phyloP scores from a whole-genome alignment of 352 stramenopile species.

The Phytopythium delawarense region DNA sequence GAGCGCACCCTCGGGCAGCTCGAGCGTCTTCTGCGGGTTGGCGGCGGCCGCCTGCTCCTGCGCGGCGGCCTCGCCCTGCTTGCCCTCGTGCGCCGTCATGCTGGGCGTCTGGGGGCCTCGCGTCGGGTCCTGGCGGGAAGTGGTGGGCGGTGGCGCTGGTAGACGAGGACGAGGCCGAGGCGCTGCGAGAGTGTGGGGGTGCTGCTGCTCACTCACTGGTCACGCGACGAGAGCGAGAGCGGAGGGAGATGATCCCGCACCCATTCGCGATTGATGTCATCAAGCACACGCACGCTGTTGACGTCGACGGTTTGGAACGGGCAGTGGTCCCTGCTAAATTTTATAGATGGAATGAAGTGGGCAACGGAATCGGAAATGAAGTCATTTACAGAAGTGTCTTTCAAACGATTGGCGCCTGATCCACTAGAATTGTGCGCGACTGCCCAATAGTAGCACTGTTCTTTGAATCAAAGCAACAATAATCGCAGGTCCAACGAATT shows the following conservation, averaged over 20 bases:
- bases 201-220: neutral
- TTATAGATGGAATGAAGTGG: too few relatives aligned
- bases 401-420: too few relatives aligned
- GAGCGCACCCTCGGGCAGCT: conserved; percentile 19
- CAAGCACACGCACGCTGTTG: conserved; percentile 5
- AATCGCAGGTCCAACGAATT: too few relatives aligned
- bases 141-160: neutral
- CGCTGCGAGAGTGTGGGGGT: neutral
- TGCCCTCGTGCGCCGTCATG: conserved; percentile 27
- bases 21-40: neutral
- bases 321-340: too few relatives aligned
- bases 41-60: conserved; percentile 7
- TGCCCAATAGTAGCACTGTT: too few relatives aligned
- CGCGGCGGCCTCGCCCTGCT: conserved; percentile 3
- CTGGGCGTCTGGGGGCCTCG: neutral
- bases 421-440: too few relatives aligned
- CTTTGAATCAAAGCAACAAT: too few relatives aligned
- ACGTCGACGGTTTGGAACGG: conserved; percentile 4
- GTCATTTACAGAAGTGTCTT: too few relatives aligned
- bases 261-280: conserved; percentile 7
- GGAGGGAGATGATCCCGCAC: neutral
- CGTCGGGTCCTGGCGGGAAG: neutral
- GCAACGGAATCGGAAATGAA: too few relatives aligned
- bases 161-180: neutral
- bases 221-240: neutral